These are phyloP conservation scores for Creolimax fragrantissima DNA, from an alignment of 78 protist genomes.

Conservation along the genomic window DNA sequence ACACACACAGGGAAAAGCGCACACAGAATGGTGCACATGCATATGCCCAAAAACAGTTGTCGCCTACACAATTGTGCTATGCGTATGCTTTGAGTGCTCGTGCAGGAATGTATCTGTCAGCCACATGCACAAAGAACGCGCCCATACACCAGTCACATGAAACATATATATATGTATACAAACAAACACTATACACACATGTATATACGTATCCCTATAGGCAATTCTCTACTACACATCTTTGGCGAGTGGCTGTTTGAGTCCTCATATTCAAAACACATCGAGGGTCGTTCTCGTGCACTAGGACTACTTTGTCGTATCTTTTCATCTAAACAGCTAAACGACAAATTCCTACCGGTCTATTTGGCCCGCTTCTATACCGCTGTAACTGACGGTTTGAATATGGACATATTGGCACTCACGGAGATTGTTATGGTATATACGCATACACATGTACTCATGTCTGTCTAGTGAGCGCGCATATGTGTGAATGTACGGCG, in stretches of 20 bases:
- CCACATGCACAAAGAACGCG: no score
- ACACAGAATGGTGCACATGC: no score
- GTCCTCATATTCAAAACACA: background rate
- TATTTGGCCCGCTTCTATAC: conserved; percentile 21
- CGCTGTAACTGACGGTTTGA: conserved; percentile 18
- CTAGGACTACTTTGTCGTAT: background rate
- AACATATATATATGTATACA: no score
- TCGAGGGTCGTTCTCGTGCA: background rate
- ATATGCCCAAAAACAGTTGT: no score
- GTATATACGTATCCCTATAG: no score
- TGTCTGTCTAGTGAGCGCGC: no score
- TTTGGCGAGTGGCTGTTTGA: conserved; percentile 18
- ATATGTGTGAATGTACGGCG: background rate
- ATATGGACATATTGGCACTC: background rate
- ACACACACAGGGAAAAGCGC: no score
- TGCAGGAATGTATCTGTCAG: no score
- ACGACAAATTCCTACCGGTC: background rate
- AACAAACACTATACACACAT: no score
- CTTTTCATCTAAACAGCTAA: background rate
- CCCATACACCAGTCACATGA: no score
- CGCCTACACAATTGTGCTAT: no score
- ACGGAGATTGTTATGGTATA: conserved; percentile 7
- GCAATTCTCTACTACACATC: background rate
- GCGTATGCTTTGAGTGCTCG: no score
- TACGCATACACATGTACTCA: background rate